These are phyloP conservation scores for Obelidium mucronatum DNA, from an alignment of 192 early-diverging fungal species.

Conservation along the genomic window DNA sequence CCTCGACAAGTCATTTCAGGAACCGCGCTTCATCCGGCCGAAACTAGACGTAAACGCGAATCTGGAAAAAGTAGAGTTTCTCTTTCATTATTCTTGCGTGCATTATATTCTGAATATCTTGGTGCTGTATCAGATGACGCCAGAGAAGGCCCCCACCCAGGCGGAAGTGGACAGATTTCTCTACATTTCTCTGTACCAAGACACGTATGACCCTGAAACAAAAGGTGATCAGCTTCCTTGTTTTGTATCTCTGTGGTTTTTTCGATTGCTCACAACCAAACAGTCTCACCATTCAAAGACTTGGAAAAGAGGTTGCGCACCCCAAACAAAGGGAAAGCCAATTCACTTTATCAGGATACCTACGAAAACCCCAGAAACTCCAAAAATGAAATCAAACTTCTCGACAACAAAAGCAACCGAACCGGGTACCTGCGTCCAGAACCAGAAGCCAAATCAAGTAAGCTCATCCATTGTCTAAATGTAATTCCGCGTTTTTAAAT, in stretches of 20 bases:
- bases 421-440: constrained; percentile 12
- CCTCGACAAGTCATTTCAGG: constrained; percentile 16
- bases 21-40: constrained; percentile 34
- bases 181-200: constrained; percentile 39
- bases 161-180: constrained; percentile 36
- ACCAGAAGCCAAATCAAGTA: background rate
- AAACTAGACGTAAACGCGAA: constrained; percentile 30
- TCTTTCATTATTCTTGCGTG: background rate
- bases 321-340: constrained; percentile 7
- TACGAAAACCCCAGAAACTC: constrained; percentile 15
- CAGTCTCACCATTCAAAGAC: constrained; percentile 5
- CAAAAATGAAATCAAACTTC: constrained; percentile 19
- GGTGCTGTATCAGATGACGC: background rate
- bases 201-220: constrained; percentile 12
- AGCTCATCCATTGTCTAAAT: background rate
- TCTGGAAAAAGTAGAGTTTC: background rate
- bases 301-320: constrained; percentile 2
- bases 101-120: background rate
- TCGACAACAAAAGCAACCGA: constrained; percentile 35
- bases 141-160: constrained; percentile 22
- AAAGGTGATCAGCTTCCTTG: too few species aligned
- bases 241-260: background rate
- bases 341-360: constrained; percentile 36
- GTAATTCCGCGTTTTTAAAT: too few species aligned
- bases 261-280: background rate